These are phyloP conservation scores for Calocybe indica DNA, from an alignment of 768 basidiomycete genomes.

Conservation along the genomic window DNA sequence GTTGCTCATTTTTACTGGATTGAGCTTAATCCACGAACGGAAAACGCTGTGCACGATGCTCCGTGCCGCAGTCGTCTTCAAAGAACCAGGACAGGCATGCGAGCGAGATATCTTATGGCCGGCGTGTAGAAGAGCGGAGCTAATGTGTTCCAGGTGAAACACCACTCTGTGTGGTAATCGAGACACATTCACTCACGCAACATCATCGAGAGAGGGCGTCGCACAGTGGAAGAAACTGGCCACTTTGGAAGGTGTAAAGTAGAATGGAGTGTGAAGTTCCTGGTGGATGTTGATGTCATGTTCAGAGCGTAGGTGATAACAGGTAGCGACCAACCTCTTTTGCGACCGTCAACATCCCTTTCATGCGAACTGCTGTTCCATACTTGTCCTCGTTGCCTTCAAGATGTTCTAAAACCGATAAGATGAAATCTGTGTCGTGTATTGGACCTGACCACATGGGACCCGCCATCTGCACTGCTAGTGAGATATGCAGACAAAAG, in stretches of 20 bases:
- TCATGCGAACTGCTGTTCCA: slow-evolving; percentile 80
- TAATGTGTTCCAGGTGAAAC: slow-evolving; percentile 20
- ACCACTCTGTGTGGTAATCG: neutral
- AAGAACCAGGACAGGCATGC: slow-evolving; percentile 81
- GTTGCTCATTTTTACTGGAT: slow-evolving; percentile 84
- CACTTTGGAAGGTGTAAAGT: slow-evolving; percentile 79
- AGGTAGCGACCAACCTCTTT: slow-evolving; percentile 56
- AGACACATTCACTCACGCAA: slow-evolving; percentile 50
- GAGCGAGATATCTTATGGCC: slow-evolving; percentile 85
- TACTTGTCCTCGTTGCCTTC: slow-evolving; percentile 58
- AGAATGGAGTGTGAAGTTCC: slow-evolving; percentile 79
- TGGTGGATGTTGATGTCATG: slow-evolving; percentile 19
- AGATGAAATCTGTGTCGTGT: slow-evolving; percentile 71
- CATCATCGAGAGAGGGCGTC: slow-evolving; percentile 68
- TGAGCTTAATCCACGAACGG: slow-evolving; percentile 74
- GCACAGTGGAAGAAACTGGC: slow-evolving; percentile 78
- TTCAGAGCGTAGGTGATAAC: neutral
- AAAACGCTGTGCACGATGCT: slow-evolving; percentile 74
- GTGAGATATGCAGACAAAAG: neutral
- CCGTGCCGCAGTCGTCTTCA: slow-evolving; percentile 83
- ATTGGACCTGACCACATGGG: slow-evolving; percentile 96
- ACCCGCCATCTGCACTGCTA: slow-evolving; percentile 62
- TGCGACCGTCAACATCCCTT: slow-evolving; percentile 91
- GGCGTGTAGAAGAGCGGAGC: slow-evolving; percentile 85
- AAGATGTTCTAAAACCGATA: slow-evolving; percentile 70